A percentile compares a stretch with the other conserved stretches of the same genome.
phyloP scores from a whole-genome alignment of 1,284 basidiomycete species.

The Malassezia slooffiae region DNA sequence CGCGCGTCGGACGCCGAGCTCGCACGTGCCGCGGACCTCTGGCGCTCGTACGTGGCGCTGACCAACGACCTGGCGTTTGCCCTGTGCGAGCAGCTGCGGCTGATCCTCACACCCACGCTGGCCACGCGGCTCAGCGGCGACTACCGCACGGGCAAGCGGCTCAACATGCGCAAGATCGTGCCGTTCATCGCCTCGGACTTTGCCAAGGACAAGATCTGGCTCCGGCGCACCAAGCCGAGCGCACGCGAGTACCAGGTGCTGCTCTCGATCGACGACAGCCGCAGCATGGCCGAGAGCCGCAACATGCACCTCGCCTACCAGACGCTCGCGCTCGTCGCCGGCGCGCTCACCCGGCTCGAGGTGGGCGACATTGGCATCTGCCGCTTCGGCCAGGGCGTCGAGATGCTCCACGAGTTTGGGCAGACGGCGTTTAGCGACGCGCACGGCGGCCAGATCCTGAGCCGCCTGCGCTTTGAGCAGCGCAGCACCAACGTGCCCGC shows the following conservation, averaged over 20 bases:
- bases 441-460: conserved; percentile 61
- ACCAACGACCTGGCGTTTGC: conserved; percentile 83
- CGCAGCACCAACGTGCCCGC: conserved; percentile 77
- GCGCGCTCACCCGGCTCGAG: conserved; percentile 81
- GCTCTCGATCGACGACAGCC: conserved; percentile 86
- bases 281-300: conserved; percentile 88
- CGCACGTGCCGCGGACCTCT: conserved; percentile 61
- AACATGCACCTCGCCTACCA: conserved; percentile 89
- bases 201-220: conserved; percentile 99
- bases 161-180: conserved; percentile 99
- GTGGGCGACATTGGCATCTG: conserved; percentile 87
- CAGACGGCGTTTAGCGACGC: conserved; percentile 25
- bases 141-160: conserved; percentile 90
- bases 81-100: conserved; percentile 71
- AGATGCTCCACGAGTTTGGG: conserved; percentile 72
- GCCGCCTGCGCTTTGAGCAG: conserved; percentile 80
- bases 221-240: conserved; percentile 82
- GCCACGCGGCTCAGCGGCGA: conserved; percentile 92
- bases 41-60: conserved; percentile 78
- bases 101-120: conserved; percentile 87
- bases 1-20: conserved; percentile 56
- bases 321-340: conserved; percentile 81
- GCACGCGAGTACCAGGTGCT: conserved; percentile 93
- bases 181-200: conserved; percentile 97
- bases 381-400: conserved; percentile 76